Conservation (phyloP, 2,329 filamentous ascomycete genomes). For the Paecilomyces formosus region DNA sequence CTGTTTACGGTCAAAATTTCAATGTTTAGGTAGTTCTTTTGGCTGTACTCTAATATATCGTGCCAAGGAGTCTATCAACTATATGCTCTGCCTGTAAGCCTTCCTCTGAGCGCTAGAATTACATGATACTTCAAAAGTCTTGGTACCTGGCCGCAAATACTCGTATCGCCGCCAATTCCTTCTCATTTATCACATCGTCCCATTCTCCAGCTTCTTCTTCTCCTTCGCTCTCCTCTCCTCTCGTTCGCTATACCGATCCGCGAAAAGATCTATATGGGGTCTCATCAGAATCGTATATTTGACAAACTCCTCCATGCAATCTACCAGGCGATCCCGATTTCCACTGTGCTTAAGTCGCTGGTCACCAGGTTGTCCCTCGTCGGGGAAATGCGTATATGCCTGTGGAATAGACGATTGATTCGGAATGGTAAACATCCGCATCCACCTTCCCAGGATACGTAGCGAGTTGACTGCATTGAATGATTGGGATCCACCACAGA, state of each 20-base stretch:
- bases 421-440: constrained; percentile 61
- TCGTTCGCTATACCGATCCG: constrained; percentile 57
- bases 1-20: constrained; percentile 3
- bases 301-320: constrained; percentile 65
- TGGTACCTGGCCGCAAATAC: too few relatives aligned
- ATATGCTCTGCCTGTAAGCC: too few relatives aligned
- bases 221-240: constrained; percentile 20
- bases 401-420: constrained; percentile 59
- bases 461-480: constrained; percentile 62
- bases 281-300: constrained; percentile 62
- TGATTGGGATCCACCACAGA: constrained; percentile 57
- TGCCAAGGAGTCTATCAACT: too few relatives aligned
- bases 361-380: constrained; percentile 38
- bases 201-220: constrained; percentile 5
- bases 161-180: too few relatives aligned
- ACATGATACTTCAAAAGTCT: too few relatives aligned
- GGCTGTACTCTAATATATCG: too few relatives aligned
- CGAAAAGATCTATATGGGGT: constrained; percentile 53
- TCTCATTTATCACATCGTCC: too few relatives aligned
- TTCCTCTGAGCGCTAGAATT: too few relatives aligned
- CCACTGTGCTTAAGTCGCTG: constrained; percentile 48
- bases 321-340: constrained; percentile 54
- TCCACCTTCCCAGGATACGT: constrained; percentile 60
- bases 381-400: constrained; percentile 57
- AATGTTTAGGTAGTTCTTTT: background rate